These are phyloP conservation scores for Panaeolus cyanescens DNA, from an alignment of 768 basidiomycete species.

Conservation along the genomic window DNA sequence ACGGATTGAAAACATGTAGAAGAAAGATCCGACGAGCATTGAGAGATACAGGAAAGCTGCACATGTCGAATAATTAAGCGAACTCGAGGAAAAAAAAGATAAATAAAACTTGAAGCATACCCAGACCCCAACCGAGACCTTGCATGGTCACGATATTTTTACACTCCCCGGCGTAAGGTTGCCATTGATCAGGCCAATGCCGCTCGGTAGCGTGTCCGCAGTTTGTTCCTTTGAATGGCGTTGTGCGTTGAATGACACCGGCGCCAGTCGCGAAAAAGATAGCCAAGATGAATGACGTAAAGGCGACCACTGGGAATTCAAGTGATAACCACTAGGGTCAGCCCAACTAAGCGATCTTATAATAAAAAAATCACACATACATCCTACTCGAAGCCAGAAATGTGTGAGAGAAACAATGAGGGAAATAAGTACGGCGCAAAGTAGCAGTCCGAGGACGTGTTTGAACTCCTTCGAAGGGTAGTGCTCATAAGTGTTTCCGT, in stretches of 20 bases:
- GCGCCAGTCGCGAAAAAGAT: constrained; percentile 35
- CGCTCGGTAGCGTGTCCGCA: constrained; percentile 17
- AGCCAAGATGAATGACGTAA: constrained; percentile 27
- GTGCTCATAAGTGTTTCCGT: constrained; percentile 23
- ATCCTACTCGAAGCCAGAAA: constrained; percentile 21
- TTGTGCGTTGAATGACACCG: constrained; percentile 26
- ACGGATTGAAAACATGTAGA: constrained; percentile 27
- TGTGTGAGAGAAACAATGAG: constrained; percentile 27
- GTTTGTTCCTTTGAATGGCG: constrained; percentile 26
- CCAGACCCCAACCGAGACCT: constrained; percentile 30
- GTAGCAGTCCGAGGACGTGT: constrained; percentile 29
- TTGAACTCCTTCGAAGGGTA: constrained; percentile 30
- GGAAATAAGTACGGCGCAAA: constrained; percentile 25
- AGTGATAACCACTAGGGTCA: background rate
- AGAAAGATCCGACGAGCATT: constrained; percentile 26
- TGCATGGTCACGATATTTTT: constrained; percentile 27
- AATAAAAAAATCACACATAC: constrained; percentile 16
- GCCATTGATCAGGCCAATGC: constrained; percentile 24
- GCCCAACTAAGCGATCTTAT: background rate
- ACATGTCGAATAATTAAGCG: background rate
- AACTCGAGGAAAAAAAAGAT: background rate
- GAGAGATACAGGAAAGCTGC: constrained; percentile 28
- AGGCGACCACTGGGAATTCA: constrained; percentile 22
- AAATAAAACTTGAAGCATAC: constrained; percentile 19
- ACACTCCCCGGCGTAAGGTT: constrained; percentile 25